Evolutionary conservation across 176 grass and related monocot species (phyloP).

Genomic region (Stipa capillata): DNA sequence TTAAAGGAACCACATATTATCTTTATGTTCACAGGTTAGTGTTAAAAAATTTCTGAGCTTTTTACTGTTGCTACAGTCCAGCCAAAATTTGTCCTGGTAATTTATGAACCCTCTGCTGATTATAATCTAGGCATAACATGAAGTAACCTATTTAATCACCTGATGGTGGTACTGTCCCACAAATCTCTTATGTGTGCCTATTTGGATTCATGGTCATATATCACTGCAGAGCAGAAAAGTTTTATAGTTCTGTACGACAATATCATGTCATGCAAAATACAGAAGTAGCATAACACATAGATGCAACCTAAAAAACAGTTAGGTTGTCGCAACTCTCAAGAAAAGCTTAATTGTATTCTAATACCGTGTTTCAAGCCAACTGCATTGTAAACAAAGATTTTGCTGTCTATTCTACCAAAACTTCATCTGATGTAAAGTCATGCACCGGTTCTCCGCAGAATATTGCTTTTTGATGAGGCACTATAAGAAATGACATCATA

Average conservation of each 20-base stretch:
- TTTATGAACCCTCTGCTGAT: neutral
- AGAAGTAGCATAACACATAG: neutral
- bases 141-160: neutral
- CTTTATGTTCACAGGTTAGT: constrained; percentile 94
- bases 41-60: neutral
- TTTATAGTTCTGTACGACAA: neutral
- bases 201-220: neutral
- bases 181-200: neutral
- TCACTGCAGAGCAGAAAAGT: neutral
- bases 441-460: neutral
- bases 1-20: constrained; percentile 81
- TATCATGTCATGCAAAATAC: neutral
- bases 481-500: neutral
- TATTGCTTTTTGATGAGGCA: neutral
- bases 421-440: neutral
- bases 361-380: neutral
- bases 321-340: too few species aligned
- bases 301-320: neutral
- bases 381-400: neutral
- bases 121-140: neutral
- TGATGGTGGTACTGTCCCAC: neutral
- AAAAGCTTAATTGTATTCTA: neutral
- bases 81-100: neutral
- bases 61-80: neutral
- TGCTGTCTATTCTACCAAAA: neutral